Conservation (phyloP, 140 eudicot species). For the Cichorium intybus region DNA sequence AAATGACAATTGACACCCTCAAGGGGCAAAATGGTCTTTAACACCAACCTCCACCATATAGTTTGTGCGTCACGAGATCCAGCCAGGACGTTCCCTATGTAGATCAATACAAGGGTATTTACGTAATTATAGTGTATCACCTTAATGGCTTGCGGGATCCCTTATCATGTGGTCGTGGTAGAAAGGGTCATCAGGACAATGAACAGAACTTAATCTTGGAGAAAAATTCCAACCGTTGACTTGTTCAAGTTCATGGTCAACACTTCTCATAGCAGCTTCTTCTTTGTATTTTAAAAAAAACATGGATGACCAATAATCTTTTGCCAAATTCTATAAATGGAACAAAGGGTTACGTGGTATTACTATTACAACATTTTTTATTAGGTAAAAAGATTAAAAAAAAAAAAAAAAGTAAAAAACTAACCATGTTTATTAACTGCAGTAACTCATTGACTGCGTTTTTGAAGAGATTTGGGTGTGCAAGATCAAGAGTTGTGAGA, state of each 20-base stretch:
- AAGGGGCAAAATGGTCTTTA: too few relatives aligned
- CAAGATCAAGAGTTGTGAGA: constrained; percentile 61
- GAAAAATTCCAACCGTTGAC: constrained; percentile 54
- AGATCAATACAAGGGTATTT: constrained; percentile 8
- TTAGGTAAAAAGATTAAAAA: too few relatives aligned
- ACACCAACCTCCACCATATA: background rate
- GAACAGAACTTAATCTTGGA: constrained; percentile 74
- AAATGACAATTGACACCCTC: background rate
- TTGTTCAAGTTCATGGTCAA: constrained; percentile 51
- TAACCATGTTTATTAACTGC: constrained; percentile 78
- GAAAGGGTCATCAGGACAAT: constrained; percentile 75
- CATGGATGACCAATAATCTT: constrained; percentile 81
- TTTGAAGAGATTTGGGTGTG: constrained; percentile 70
- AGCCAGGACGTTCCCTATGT: background rate
- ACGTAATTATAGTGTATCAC: background rate
- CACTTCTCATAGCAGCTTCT: constrained; percentile 47
- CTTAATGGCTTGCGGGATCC: constrained; percentile 21
- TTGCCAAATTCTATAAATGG: constrained; percentile 60
- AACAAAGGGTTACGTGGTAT: too few relatives aligned
- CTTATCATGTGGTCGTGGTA: constrained; percentile 58
- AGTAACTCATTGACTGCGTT: constrained; percentile 64
- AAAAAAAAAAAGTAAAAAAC: too few relatives aligned
- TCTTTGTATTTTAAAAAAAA: constrained; percentile 67
- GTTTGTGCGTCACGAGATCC: background rate
- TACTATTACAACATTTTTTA: too few relatives aligned